These are phyloP conservation scores for Vigna hirtella DNA, from an alignment of 306 rosid genomes.

Conservation along the genomic window DNA sequence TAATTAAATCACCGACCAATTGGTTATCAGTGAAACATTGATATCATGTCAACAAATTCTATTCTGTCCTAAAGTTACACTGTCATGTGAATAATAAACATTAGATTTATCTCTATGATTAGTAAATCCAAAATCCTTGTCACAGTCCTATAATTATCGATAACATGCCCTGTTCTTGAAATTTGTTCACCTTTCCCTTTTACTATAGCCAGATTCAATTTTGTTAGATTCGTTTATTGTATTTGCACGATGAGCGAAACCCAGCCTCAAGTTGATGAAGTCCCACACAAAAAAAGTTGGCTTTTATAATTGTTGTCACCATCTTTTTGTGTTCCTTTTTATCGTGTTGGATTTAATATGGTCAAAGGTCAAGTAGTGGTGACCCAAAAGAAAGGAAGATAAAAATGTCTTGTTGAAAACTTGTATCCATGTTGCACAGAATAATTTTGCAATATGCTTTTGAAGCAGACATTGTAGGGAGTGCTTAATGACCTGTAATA, in stretches of 20 bases:
- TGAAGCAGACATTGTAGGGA: slow-evolving; percentile 16
- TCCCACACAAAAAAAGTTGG: slow-evolving; percentile 31
- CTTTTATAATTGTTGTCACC: slow-evolving; percentile 36
- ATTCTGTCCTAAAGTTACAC: neutral
- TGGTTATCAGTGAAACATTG: neutral
- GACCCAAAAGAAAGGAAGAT: slow-evolving; percentile 5
- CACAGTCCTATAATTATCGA: neutral
- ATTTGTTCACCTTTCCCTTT: slow-evolving; percentile 28
- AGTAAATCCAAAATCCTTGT: slow-evolving; percentile 13
- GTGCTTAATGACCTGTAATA: slow-evolving; percentile 18
- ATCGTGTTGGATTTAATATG: slow-evolving; percentile 34
- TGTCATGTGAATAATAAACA: neutral
- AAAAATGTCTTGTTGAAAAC: slow-evolving; percentile 11
- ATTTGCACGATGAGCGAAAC: neutral
- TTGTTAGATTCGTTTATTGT: neutral
- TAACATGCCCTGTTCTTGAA: neutral
- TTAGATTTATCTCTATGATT: neutral
- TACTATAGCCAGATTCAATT: slow-evolving; percentile 5
- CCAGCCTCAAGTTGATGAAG: slow-evolving; percentile 2
- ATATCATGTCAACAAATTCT: slow-evolving; percentile 15
- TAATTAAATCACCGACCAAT: slow-evolving; percentile 6
- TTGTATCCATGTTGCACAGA: slow-evolving; percentile 11
- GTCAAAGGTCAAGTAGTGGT: slow-evolving; percentile 21
- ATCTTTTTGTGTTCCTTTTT: slow-evolving; percentile 27
- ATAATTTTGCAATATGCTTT: slow-evolving; percentile 27